Conservation (phyloP, 805 yeast species). For the Zygoascus flipseniorum region DNA sequence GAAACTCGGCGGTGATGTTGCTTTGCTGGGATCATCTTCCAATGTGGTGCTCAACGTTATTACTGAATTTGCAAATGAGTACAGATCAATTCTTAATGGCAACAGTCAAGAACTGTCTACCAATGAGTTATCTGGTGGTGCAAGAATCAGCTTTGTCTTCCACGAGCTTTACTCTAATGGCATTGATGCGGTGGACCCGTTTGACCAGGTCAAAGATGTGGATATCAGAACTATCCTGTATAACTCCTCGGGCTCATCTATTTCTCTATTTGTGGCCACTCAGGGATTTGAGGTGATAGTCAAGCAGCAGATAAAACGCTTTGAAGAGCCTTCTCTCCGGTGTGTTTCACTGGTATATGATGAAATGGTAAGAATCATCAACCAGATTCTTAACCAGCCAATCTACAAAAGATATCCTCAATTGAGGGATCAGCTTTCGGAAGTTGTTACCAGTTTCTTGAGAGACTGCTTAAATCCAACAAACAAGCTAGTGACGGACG, state of each 20-base stretch:
- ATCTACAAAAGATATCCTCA: constrained; percentile 85
- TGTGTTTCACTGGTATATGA: constrained; percentile 90
- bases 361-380: constrained; percentile 84
- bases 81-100: constrained; percentile 85
- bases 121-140: constrained; percentile 93
- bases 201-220: constrained; percentile 88
- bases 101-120: constrained; percentile 84
- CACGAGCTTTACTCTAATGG: constrained; percentile 96
- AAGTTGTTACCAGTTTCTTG: constrained; percentile 69
- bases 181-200: constrained; percentile 85
- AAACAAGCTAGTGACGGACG: constrained; percentile 71
- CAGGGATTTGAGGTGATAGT: constrained; percentile 94
- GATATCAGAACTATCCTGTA: constrained; percentile 96
- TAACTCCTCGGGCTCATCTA: constrained; percentile 93
- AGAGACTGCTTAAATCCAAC: constrained; percentile 80
- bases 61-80: constrained; percentile 90
- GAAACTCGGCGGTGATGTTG: constrained; percentile 57
- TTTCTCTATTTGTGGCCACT: constrained; percentile 93
- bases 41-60: constrained; percentile 85
- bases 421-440: constrained; percentile 80
- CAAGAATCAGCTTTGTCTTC: constrained; percentile 93
- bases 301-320: constrained; percentile 83
- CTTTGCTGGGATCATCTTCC: constrained; percentile 72
- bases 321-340: constrained; percentile 86
- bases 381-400: constrained; percentile 74